These are phyloP conservation scores for Bolboschoenus planiculmis DNA, from an alignment of 176 grass and related monocot genomes.

Conservation along the genomic window DNA sequence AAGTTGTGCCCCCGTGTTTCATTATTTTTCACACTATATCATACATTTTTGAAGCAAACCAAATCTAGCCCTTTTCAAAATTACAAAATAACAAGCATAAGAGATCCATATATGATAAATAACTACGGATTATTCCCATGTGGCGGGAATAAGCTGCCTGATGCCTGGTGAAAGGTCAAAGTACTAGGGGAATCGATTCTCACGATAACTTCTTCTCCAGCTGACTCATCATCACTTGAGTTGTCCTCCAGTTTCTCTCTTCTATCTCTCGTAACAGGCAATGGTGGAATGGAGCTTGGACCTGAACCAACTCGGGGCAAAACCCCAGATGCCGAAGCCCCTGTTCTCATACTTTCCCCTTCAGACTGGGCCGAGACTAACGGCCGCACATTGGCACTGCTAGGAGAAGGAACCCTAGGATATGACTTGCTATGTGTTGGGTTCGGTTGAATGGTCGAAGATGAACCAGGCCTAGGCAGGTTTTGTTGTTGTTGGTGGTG, in stretches of 20 bases:
- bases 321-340: neutral
- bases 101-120: neutral
- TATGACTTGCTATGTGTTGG: constrained; percentile 48
- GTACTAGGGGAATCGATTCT: constrained; percentile 86
- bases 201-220: constrained; percentile 63
- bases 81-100: neutral
- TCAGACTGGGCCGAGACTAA: constrained; percentile 55
- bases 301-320: neutral
- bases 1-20: neutral
- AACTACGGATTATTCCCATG: neutral
- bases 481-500: neutral
- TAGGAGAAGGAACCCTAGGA: constrained; percentile 42
- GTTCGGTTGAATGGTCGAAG: neutral
- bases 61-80: constrained; percentile 2
- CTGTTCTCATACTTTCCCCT: constrained; percentile 34
- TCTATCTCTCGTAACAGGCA: neutral
- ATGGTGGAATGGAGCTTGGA: constrained; percentile 9
- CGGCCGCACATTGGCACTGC: constrained; percentile 23
- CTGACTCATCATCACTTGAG: constrained; percentile 63
- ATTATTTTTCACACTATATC: neutral
- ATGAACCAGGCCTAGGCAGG: neutral
- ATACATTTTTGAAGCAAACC: neutral
- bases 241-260: constrained; percentile 21
- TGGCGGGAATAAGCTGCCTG: constrained; percentile 6
- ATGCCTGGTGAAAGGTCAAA: constrained; percentile 42